Percentiles rank a stretch among this genome's conserved stretches.
These are phyloP conservation scores for Coniochaeta hoffmannii DNA, from an alignment of 2,329 filamentous ascomycete genomes.

Conservation along the genomic window DNA sequence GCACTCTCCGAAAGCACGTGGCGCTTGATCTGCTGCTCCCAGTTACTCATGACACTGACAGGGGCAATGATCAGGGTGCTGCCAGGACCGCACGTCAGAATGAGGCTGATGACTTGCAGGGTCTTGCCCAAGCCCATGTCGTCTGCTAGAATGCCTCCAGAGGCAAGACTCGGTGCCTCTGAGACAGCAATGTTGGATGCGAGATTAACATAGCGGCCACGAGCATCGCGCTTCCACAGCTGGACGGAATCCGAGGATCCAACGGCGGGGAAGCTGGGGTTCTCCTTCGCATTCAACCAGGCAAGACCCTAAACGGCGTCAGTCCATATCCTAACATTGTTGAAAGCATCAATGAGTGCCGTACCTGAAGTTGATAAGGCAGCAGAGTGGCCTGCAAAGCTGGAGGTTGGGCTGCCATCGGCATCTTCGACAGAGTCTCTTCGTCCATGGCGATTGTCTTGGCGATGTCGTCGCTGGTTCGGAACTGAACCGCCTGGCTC, in stretches of 20 bases:
- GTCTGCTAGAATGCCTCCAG: slow-evolving; percentile 79
- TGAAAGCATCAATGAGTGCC: slow-evolving; percentile 30
- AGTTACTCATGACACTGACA: slow-evolving; percentile 84
- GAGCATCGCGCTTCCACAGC: slow-evolving; percentile 60
- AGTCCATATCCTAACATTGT: slow-evolving; percentile 8
- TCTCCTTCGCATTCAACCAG: slow-evolving; percentile 76
- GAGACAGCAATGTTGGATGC: slow-evolving; percentile 62
- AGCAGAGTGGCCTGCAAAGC: slow-evolving; percentile 60
- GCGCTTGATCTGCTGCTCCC: slow-evolving; percentile 68
- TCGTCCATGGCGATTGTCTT: slow-evolving; percentile 68
- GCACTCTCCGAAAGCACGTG: slow-evolving; percentile 60
- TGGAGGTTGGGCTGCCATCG: slow-evolving; percentile 61
- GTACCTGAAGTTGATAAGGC: slow-evolving; percentile 61
- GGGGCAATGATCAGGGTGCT: slow-evolving; percentile 76
- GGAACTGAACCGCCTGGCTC: slow-evolving; percentile 61
- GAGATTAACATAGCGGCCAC: slow-evolving; percentile 52
- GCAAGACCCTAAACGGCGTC: slow-evolving; percentile 52
- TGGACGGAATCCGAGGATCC: slow-evolving; percentile 60
- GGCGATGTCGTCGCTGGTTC: slow-evolving; percentile 55
- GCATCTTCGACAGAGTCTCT: slow-evolving; percentile 61
- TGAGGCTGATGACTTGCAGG: slow-evolving; percentile 73
- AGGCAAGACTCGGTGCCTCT: slow-evolving; percentile 55
- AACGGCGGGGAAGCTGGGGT: slow-evolving; percentile 52
- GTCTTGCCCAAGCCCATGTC: slow-evolving; percentile 94
- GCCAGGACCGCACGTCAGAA: slow-evolving; percentile 50